Evolutionary conservation across 345 rosid species (phyloP).

Genomic region (Eutrema heterophyllum): DNA sequence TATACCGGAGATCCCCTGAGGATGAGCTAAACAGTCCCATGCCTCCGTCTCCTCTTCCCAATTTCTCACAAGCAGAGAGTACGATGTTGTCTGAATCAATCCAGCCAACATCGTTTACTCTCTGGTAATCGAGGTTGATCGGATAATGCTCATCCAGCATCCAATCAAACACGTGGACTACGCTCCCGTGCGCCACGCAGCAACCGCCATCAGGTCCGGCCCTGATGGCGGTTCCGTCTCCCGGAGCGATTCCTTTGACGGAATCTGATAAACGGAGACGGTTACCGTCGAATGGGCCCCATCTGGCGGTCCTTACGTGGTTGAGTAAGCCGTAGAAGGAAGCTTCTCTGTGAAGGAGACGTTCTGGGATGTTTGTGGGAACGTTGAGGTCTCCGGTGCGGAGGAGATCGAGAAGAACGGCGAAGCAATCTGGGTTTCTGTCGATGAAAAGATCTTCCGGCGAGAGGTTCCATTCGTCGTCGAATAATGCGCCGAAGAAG

Average conservation of each 20-base stretch:
- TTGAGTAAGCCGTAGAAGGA: constrained; percentile 70
- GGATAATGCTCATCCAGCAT: constrained; percentile 77
- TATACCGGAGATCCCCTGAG: constrained; percentile 65
- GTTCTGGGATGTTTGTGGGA: constrained; percentile 60
- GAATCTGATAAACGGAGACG: constrained; percentile 51
- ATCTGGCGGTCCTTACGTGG: constrained; percentile 74
- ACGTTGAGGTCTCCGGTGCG: constrained; percentile 91
- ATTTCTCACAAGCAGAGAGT: constrained; percentile 67
- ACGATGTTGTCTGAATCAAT: constrained; percentile 53
- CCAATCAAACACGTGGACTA: constrained; percentile 92
- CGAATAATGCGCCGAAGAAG: constrained; percentile 78
- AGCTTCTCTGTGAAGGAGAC: constrained; percentile 77
- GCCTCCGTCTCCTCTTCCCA: constrained; percentile 90
- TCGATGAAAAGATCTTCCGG: constrained; percentile 59
- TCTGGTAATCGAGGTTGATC: constrained; percentile 75
- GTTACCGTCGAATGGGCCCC: constrained; percentile 88
- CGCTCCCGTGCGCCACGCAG: constrained; percentile 89
- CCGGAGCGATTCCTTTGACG: constrained; percentile 78
- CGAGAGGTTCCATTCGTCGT: constrained; percentile 65
- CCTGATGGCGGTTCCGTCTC: constrained; percentile 93
- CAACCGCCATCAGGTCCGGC: constrained; percentile 95
- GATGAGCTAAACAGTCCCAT: constrained; percentile 83
- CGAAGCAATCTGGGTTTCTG: constrained; percentile 87
- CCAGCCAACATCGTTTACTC: constrained; percentile 92
- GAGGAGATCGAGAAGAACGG: constrained; percentile 88